Evolutionary conservation across 2,329 filamentous ascomycete species (phyloP).

Genomic region (Pleurostoma richardsiae): DNA sequence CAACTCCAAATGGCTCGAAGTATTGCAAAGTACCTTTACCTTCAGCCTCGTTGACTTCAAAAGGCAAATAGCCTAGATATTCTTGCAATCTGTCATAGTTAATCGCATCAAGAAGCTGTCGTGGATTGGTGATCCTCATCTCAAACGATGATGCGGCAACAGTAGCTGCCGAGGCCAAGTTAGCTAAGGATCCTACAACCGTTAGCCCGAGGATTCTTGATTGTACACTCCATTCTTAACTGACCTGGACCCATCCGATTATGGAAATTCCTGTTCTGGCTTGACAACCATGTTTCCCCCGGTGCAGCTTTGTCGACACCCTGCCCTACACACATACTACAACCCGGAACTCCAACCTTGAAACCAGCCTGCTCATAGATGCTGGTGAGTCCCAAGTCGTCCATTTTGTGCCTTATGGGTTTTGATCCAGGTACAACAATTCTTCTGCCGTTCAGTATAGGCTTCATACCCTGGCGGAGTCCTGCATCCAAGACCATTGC

Average conservation of each 20-base stretch:
- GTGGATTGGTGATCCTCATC: constrained; percentile 35
- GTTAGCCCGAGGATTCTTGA: no score
- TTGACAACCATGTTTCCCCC: constrained; percentile 37
- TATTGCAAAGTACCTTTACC: no score
- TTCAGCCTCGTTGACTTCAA: no score
- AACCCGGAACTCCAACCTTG: constrained; percentile 33
- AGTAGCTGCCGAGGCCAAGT: constrained; percentile 36
- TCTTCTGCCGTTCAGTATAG: constrained; percentile 24
- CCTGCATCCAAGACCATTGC: constrained; percentile 33
- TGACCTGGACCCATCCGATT: constrained; percentile 38
- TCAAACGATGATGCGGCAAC: constrained; percentile 40
- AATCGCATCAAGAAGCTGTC: constrained; percentile 21
- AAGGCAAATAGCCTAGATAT: no score
- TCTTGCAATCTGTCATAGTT: no score
- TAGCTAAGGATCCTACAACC: constrained; percentile 34
- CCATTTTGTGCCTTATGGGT: constrained; percentile 29
- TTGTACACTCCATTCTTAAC: no score
- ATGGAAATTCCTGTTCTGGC: constrained; percentile 39
- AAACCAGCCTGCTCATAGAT: constrained; percentile 35
- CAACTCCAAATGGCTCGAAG: no score
- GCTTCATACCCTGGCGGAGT: constrained; percentile 21
- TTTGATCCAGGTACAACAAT: constrained; percentile 33
- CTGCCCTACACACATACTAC: constrained; percentile 39
- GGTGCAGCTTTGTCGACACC: constrained; percentile 30
- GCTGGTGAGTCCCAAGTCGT: constrained; percentile 24